Evolutionary conservation across 371 early-diverging fungal species (phyloP).

Genomic region (Zychaea mexicana): DNA sequence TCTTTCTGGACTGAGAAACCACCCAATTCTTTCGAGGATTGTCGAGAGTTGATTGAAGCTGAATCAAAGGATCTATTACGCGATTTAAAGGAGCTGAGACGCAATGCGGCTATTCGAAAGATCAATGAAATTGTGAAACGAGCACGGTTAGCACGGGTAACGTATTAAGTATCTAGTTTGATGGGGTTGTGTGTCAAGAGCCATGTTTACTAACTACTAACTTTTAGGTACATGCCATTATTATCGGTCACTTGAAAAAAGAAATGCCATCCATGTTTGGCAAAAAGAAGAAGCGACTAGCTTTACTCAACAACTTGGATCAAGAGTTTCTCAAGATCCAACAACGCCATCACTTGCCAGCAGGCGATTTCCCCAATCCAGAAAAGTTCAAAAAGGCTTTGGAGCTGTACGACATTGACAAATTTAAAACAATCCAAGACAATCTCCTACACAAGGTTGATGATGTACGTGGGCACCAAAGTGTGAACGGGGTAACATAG

Average conservation of each 20-base stretch:
- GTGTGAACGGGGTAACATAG: not conserved
- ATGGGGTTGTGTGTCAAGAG: too few relatives aligned
- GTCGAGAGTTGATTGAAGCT: slow-evolving; percentile 66
- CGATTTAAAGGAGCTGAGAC: slow-evolving; percentile 73
- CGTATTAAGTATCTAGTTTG: too few relatives aligned
- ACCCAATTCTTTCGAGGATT: slow-evolving; percentile 73
- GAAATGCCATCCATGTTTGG: slow-evolving; percentile 86
- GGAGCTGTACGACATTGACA: slow-evolving; percentile 73
- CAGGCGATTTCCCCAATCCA: slow-evolving; percentile 76
- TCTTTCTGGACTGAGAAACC: slow-evolving; percentile 83
- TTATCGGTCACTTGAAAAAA: slow-evolving; percentile 75
- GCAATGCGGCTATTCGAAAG: slow-evolving; percentile 81
- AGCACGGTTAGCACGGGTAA: slow-evolving; percentile 71
- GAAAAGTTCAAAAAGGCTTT: slow-evolving; percentile 65
- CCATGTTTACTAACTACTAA: too few relatives aligned
- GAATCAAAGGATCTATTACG: slow-evolving; percentile 80
- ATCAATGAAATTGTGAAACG: slow-evolving; percentile 91
- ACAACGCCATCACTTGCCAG: slow-evolving; percentile 66
- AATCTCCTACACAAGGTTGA: slow-evolving; percentile 61
- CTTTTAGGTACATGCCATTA: slow-evolving; percentile 80
- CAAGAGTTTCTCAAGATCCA: slow-evolving; percentile 78
- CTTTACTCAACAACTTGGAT: slow-evolving; percentile 68
- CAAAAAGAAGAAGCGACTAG: slow-evolving; percentile 75
- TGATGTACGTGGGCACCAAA: slow-evolving; percentile 33
- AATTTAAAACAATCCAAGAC: slow-evolving; percentile 73